Conservation (phyloP, 225 moss, liverwort and hornwort species). For the Marchantia polymorpha region DNA sequence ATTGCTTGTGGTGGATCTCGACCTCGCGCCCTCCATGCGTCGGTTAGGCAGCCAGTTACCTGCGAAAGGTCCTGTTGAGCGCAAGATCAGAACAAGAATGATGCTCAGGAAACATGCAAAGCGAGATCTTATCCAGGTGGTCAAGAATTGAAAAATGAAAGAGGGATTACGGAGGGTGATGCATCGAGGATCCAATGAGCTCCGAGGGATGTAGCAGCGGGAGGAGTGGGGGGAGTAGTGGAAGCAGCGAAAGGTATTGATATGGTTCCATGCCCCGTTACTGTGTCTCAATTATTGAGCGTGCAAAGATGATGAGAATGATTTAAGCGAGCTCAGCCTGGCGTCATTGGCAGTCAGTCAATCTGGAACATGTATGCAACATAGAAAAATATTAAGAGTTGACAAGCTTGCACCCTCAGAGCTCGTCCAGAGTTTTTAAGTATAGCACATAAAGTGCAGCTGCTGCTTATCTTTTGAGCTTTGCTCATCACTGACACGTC, state of each 20-base stretch:
- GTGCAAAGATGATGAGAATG: background rate
- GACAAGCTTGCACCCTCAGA: background rate
- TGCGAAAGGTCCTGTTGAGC: no score
- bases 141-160: background rate
- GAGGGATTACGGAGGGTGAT: background rate
- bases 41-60: no score
- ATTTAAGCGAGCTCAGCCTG: background rate
- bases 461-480: background rate
- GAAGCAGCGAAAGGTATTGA: background rate
- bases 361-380: background rate
- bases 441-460: background rate
- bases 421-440: background rate
- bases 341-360: background rate
- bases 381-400: background rate
- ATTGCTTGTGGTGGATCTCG: background rate
- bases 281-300: background rate
- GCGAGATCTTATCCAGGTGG: background rate
- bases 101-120: no score
- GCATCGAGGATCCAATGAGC: background rate
- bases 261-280: background rate
- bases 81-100: no score
- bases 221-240: no score
- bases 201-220: background rate
- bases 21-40: background rate
- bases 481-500: background rate